Evolutionary conservation across 2,329 filamentous ascomycete species (phyloP).

Genomic region (Dothistroma pini): DNA sequence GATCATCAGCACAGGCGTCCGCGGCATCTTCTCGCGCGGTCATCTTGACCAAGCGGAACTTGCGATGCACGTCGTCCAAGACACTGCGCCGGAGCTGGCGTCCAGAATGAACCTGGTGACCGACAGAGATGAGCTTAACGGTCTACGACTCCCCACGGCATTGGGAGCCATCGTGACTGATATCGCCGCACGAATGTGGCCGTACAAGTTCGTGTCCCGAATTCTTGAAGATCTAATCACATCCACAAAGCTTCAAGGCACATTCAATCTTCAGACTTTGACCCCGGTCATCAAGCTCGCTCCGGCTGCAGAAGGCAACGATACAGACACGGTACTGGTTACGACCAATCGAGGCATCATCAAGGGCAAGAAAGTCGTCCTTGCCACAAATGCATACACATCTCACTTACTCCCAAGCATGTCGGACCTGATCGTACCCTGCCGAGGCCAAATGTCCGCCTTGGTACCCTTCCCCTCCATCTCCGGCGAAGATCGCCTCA

Average conservation of each 20-base stretch:
- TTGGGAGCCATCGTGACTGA: constrained; percentile 62
- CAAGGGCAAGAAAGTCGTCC: constrained; percentile 59
- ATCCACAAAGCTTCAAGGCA: constrained; percentile 28
- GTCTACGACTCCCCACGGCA: constrained; percentile 53
- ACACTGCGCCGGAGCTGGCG: constrained; percentile 56
- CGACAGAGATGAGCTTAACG: constrained; percentile 44
- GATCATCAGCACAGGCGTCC: constrained; percentile 49
- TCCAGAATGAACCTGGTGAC: constrained; percentile 39
- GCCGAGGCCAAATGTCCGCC: constrained; percentile 68
- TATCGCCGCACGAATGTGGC: constrained; percentile 69
- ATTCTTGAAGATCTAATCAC: constrained; percentile 60
- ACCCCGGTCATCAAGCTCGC: constrained; percentile 54
- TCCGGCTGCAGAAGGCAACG: constrained; percentile 7
- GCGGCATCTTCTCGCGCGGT: constrained; percentile 57
- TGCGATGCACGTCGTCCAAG: constrained; percentile 51
- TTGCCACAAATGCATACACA: constrained; percentile 83
- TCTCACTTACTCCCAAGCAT: constrained; percentile 69
- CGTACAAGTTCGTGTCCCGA: constrained; percentile 77
- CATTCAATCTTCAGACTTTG: constrained; percentile 70
- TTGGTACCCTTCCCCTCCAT: constrained; percentile 54
- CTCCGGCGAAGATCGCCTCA: constrained; percentile 39
- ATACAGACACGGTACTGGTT: constrained; percentile 12
- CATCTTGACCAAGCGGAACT: constrained; percentile 52
- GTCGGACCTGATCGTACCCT: constrained; percentile 69
- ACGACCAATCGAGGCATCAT: constrained; percentile 70